These are phyloP conservation scores for Penicillium paradoxum DNA, from an alignment of 495 filamentous ascomycete genomes.

Conservation along the genomic window DNA sequence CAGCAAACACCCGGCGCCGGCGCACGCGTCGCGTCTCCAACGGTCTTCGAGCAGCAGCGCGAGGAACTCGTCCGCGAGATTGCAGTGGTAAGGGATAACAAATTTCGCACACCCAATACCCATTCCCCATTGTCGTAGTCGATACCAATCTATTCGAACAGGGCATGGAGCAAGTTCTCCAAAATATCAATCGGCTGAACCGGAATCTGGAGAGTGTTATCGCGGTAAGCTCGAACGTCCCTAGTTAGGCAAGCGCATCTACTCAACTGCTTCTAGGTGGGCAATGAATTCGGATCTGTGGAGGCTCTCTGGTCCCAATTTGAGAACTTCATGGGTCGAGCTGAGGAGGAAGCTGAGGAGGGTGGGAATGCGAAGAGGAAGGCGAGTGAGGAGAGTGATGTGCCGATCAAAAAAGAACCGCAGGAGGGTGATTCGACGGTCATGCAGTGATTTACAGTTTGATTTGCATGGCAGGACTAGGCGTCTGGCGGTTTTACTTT, in stretches of 20 bases:
- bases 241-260: not conserved
- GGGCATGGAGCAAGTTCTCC: constrained; percentile 90
- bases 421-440: constrained; percentile 16
- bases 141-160: constrained; percentile 27
- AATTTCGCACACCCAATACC: not conserved
- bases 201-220: constrained; percentile 90
- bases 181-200: constrained; percentile 94
- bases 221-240: constrained; percentile 49
- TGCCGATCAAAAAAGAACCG: constrained; percentile 10
- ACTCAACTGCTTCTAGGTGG: constrained; percentile 55
- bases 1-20: constrained; percentile 25
- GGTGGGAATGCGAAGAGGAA: constrained; percentile 22
- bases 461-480: not conserved
- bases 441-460: constrained; percentile 8
- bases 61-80: constrained; percentile 73
- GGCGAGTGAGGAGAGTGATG: constrained; percentile 27
- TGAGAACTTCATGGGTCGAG: constrained; percentile 86
- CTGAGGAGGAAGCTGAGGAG: constrained; percentile 50
- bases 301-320: constrained; percentile 97
- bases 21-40: constrained; percentile 32
- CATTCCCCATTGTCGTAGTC: not conserved
- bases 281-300: constrained; percentile 94
- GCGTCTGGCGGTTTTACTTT: constrained; percentile 1
- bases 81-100: constrained; percentile 55
- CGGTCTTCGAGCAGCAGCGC: constrained; percentile 75